These are phyloP conservation scores for Gyromitra esculenta DNA, from an alignment of 2,329 filamentous ascomycete species.

Conservation along the genomic window DNA sequence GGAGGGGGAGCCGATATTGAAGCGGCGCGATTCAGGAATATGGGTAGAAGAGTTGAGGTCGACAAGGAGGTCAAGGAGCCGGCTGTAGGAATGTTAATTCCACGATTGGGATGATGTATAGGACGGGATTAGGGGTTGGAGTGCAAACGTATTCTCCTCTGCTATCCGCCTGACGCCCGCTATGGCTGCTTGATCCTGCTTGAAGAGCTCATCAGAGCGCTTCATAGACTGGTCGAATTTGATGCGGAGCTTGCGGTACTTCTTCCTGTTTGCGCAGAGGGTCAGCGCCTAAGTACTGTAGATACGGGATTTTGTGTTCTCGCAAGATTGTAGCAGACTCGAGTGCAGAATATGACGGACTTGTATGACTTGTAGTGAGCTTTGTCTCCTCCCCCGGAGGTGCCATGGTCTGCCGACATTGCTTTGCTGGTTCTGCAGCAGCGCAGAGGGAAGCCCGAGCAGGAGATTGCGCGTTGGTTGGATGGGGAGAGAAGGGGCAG, in stretches of 20 bases:
- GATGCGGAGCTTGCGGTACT: slow-evolving; percentile 90
- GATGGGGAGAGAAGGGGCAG: background rate
- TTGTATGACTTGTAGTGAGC: slow-evolving; percentile 55
- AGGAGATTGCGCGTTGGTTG: background rate
- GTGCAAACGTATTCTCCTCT: slow-evolving; percentile 84
- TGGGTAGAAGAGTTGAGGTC: slow-evolving; percentile 88
- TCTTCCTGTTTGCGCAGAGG: slow-evolving; percentile 72
- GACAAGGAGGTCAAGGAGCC: slow-evolving; percentile 85
- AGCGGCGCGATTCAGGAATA: slow-evolving; percentile 77
- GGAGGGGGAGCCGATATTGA: slow-evolving; percentile 70
- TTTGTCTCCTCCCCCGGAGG: slow-evolving; percentile 52
- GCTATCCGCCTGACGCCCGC: slow-evolving; percentile 83
- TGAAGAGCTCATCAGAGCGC: slow-evolving; percentile 82
- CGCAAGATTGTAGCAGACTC: background rate
- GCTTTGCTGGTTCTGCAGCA: slow-evolving; percentile 9
- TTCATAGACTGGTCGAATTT: slow-evolving; percentile 80
- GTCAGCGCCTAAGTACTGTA: slow-evolving; percentile 13
- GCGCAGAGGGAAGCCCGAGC: slow-evolving; percentile 1
- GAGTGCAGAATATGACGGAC: slow-evolving; percentile 24
- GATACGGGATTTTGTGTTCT: background rate
- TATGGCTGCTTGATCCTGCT: slow-evolving; percentile 80
- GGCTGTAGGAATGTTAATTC: slow-evolving; percentile 66
- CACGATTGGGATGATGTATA: slow-evolving; percentile 1
- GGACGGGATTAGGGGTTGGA: slow-evolving; percentile 17
- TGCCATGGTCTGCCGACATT: slow-evolving; percentile 47